Base-by-base conservation (phyloP, 192 early-diverging fungal genomes). In the Umbelopsis ramanniana region DNA sequence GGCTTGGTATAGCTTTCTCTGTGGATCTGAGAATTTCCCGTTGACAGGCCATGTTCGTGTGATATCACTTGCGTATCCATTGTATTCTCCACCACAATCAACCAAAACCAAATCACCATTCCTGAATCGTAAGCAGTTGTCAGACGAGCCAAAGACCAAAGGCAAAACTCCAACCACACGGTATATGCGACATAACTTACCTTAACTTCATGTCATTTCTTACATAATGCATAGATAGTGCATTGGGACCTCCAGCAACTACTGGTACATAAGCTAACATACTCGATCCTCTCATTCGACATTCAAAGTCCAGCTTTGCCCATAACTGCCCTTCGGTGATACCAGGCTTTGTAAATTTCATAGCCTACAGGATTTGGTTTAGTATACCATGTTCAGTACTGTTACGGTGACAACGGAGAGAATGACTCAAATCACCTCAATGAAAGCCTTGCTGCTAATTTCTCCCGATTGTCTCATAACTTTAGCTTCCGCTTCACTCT, bases 201-300 rank as follows among this genome's bases (percentile, higher is more conserved):
- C 78, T 76, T 52, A 92, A 55, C 17, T 79, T 67, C 76, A 87
- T 85, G 54, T 92, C 86, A 77, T 99, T 99, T 68, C 89, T 82
- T 38, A 98, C 96, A 83, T 99, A 99, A 76, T 99, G 97, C 88
- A 99, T 86, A 17, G 89, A 91, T 71, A 97, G 76, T 9, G 96
- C 96, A 74, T 97, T 97, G 52, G 84, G 82, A 38, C 96, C 97
- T 10, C 92, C 88, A 0, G 96, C 97, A 22, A 99, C 94, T 5
- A 99, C 97, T 2, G 97, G 97, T 22, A 99, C 94, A 79, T 99
- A 99, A 17, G 94, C 93, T 26, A 95, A 79, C 43, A 87, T 84
- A 40, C 82, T 84, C 1, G 87, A 89, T 5, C 89, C 90, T 26
- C 84, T 75, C 77, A 81, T 81, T 55, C 85, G 73, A 54, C 88